phyloP scores from a whole-genome alignment of 345 rosid species.

The Eucalyptus paniculata region DNA sequence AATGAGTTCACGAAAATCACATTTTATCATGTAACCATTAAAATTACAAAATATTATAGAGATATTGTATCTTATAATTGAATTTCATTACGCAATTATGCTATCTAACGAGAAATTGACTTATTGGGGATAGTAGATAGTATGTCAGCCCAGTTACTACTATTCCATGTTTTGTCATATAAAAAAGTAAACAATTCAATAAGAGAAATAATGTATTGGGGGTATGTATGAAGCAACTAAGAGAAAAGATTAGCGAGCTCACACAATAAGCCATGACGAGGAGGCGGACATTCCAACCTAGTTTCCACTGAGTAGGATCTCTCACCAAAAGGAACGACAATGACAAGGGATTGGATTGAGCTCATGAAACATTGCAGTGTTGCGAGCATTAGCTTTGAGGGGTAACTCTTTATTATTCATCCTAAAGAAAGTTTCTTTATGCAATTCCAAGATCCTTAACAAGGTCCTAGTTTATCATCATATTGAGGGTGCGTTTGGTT shows the following conservation, averaged over 20 bases:
- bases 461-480: not conserved
- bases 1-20: not conserved
- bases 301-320: conserved; percentile 54
- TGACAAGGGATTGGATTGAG: conserved; percentile 55
- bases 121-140: conserved; percentile 49
- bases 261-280: conserved; percentile 69
- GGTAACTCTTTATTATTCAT: conserved; percentile 43
- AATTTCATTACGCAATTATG: not conserved
- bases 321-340: conserved; percentile 61
- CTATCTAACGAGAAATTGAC: not conserved
- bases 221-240: too few relatives aligned
- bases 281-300: conserved; percentile 67
- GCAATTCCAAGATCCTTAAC: not conserved
- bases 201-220: not conserved
- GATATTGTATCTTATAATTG: not conserved
- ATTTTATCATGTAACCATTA: not conserved
- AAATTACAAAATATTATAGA: not conserved
- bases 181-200: not conserved
- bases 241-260: not conserved
- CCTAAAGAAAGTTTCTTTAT: conserved; percentile 15
- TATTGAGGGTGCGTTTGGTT: too few relatives aligned
- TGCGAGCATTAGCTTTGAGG: conserved; percentile 73
- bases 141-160: conserved; percentile 72
- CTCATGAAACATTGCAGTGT: conserved; percentile 63
- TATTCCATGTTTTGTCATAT: conserved; percentile 35